Percentiles rank a stretch among this genome's conserved stretches.
phyloP scores from a whole-genome alignment of 176 grass and related monocot species.

The Oryza brachyantha region DNA sequence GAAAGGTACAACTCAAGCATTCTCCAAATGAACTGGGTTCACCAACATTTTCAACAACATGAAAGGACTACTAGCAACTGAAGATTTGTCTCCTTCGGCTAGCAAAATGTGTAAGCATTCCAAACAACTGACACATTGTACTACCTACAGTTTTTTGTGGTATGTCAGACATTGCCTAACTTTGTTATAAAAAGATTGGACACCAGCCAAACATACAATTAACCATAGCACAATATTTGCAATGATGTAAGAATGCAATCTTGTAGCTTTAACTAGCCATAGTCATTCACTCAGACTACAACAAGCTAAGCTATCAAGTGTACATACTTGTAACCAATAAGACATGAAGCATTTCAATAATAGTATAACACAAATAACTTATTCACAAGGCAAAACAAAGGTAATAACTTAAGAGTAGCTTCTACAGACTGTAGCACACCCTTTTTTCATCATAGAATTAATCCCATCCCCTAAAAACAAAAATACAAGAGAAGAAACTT shows the following conservation, averaged over 20 bases:
- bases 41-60: background rate
- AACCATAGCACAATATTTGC: background rate
- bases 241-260: background rate
- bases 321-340: no score
- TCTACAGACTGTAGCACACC: background rate
- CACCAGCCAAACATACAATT: no score
- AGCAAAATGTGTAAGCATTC: background rate
- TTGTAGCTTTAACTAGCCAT: background rate
- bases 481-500: background rate
- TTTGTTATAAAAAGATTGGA: no score
- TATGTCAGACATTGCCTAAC: background rate
- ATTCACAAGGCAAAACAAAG: constrained; percentile 13
- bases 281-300: no score
- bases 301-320: no score
- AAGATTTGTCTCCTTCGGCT: background rate
- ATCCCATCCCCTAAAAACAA: background rate
- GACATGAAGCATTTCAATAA: no score
- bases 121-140: background rate
- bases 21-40: no score
- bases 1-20: no score
- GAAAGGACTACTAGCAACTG: background rate
- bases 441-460: background rate
- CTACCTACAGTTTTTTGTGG: background rate
- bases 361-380: background rate
- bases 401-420: background rate